Base-by-base conservation (phyloP, 371 early-diverging fungal species). In the Actinomortierella ambigua region DNA sequence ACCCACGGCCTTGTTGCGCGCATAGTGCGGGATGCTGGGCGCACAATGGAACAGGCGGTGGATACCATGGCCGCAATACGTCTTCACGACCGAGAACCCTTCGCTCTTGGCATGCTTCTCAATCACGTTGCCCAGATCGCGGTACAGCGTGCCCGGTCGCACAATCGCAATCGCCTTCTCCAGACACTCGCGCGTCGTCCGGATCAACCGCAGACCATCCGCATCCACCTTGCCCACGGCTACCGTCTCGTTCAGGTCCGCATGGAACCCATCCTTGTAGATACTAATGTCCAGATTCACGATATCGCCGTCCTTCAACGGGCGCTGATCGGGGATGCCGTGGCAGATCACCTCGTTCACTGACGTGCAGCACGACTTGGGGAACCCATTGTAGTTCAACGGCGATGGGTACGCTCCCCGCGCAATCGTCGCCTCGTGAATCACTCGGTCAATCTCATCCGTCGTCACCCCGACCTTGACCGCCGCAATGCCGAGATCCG, bases 61-160 rank as follows among this genome's bases (percentile, higher is more conserved):
- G 47, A 97, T 90, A 26, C 98, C 98, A 60, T 98, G 98, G 1
- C 97, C 98, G 69, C 92, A 91, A 69, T 93, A 97, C 3, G 92
- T 85, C 59, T 92, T 87, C n/a, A 96, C 96, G 20, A 97, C 97
- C 3, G 93, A 91, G 70, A 93, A 93, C 3, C 95, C 95, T 28
- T 91, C 84, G 18, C 79, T 80, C 28, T 81, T 85, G 5, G 97
- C 98, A 63, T 90, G 85, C 44, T 90, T 87, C 69, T 95, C 91
- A 63, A 98, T 97, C 23, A 90, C 82, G 51, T 90, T 89, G 26
- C 98, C 98, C 44, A 98, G 78, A 61, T 96, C 95, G 62, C 96
- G 88, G 77, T 96, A 98, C 41, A 90, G 80, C 13, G 85, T 81
- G 39, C 97, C 97, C 2, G 99, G 99, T 77, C 93, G 95, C 48